Conservation (phyloP, 805 yeast genomes). For the Wickerhamiella domercqiae region DNA sequence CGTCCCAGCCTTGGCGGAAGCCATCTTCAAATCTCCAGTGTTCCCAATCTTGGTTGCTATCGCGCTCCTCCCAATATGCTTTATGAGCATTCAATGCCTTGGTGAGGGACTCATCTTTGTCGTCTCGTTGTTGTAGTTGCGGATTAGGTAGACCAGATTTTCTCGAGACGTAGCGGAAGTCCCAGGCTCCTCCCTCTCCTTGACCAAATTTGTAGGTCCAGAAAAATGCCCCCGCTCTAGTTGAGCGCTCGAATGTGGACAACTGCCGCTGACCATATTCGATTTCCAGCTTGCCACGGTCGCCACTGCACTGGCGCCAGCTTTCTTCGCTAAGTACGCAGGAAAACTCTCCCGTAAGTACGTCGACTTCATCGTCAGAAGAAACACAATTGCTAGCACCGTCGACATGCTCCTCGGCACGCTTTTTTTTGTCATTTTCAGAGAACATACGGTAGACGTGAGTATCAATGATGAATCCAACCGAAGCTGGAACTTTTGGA, state of each 20-base stretch:
- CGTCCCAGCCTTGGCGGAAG: conserved; percentile 59
- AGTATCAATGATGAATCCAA: conserved; percentile 64
- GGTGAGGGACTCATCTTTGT: conserved; percentile 22
- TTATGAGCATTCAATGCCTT: conserved; percentile 33
- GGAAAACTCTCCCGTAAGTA: conserved; percentile 79
- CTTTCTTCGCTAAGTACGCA: conserved; percentile 67
- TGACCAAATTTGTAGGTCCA: conserved; percentile 82
- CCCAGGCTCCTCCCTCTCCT: conserved; percentile 98
- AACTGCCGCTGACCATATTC: conserved; percentile 48
- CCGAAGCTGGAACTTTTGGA: conserved; percentile 17
- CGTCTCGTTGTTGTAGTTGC: conserved; percentile 18
- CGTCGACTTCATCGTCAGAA: conserved; percentile 34
- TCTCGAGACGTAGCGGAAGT: conserved; percentile 51
- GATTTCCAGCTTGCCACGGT: conserved; percentile 40
- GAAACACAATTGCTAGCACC: conserved; percentile 12
- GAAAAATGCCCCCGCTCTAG: conserved; percentile 62
- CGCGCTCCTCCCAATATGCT: conserved; percentile 52
- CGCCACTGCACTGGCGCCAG: conserved; percentile 41
- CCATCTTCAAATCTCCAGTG: conserved; percentile 75
- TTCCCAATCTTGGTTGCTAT: conserved; percentile 49
- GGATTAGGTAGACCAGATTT: conserved; percentile 8
- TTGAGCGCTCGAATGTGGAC: conserved; percentile 33
- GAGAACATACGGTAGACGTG: conserved; percentile 81
- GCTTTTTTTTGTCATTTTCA: conserved; percentile 50
- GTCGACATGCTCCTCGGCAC: conserved; percentile 47